These are phyloP conservation scores for Coemansia sp. DNA, from an alignment of 192 early-diverging fungal genomes.

Conservation along the genomic window DNA sequence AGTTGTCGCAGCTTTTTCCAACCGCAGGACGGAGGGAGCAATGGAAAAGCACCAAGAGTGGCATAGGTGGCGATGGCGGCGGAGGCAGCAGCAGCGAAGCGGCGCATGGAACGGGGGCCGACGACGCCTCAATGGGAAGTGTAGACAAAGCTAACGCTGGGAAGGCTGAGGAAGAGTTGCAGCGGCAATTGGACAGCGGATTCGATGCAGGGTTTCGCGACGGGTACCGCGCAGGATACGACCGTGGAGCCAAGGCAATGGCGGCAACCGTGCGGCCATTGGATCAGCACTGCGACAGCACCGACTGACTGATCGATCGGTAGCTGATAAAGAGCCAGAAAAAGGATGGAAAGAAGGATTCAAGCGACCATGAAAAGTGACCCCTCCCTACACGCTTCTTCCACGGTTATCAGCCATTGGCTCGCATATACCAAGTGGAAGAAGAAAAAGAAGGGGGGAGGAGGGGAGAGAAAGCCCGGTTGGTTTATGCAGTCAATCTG, in stretches of 20 bases:
- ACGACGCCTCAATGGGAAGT: not conserved
- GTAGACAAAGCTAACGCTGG: not conserved
- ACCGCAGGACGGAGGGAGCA: not conserved
- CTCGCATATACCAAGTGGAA: not conserved
- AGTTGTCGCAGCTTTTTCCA: not conserved
- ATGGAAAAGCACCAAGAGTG: not conserved
- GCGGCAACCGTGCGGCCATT: constrained; percentile 6
- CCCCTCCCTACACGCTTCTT: not conserved
- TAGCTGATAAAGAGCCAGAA: not conserved
- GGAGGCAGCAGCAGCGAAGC: not conserved
- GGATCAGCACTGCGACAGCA: not conserved
- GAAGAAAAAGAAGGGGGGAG: no score
- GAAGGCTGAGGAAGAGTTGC: not conserved
- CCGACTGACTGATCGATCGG: not conserved
- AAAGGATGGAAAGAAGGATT: not conserved
- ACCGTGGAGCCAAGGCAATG: constrained; percentile 16
- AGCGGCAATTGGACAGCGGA: constrained; percentile 26
- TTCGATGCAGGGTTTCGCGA: constrained; percentile 52
- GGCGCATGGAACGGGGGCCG: not conserved
- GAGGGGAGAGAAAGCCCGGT: no score
- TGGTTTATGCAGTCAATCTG: no score
- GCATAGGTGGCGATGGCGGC: not conserved
- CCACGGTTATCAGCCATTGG: not conserved
- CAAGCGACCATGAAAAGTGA: not conserved
- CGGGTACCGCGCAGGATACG: constrained; percentile 44